Evolutionary conservation across 495 filamentous ascomycete species (phyloP), one percentile per base, ranked within the genome.

Genomic region (Geoglossum glabrum): DNA sequence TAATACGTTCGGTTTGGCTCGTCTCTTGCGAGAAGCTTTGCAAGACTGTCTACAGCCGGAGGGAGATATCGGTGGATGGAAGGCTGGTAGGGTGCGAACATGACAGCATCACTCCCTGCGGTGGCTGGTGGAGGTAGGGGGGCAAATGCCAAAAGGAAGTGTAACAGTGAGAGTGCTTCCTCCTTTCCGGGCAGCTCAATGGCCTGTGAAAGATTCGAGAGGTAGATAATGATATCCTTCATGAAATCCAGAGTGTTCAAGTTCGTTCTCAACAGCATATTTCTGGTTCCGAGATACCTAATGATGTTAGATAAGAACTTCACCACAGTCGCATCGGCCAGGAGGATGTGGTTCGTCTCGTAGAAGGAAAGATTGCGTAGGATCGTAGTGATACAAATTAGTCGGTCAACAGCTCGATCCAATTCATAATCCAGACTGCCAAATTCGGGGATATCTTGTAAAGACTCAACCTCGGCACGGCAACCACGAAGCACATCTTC

Each of bases 341-440:
- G 77, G 0, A 77, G 66, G 3, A 65, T 65, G 60, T 87, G 84
- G 61, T 95, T 96, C 13, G 74, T 71, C 57, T 89, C 85, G 64
- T 72, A 74, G 64, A 94, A 95, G 0, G 92, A 95, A 19, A 96
- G 78, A 62, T 98, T 98, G 50, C 92, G 84, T 33, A 98, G 68
- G 57, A 95, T 88, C 0, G 89, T 95, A 8, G 88, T 93, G 58
- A 95, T 85, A 65, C 87, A 90, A 36, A 97, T 81, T 23, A 98
- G 69, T 61, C 83, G 79, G 64, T 96, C 92, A 0, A 85, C 87
- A 4, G 89, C 85, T 27, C 84, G 81, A 65, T 96, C 87, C 4
- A 95, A 76, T 27, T 90, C 80, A 65, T 94, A 88, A 27, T 82
- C 84, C 28, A 75, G 64, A n/a, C 81, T 81, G 6, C 89, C 92